Conservation (phyloP, 2,329 filamentous ascomycete genomes). For the Alternaria postmessia region DNA sequence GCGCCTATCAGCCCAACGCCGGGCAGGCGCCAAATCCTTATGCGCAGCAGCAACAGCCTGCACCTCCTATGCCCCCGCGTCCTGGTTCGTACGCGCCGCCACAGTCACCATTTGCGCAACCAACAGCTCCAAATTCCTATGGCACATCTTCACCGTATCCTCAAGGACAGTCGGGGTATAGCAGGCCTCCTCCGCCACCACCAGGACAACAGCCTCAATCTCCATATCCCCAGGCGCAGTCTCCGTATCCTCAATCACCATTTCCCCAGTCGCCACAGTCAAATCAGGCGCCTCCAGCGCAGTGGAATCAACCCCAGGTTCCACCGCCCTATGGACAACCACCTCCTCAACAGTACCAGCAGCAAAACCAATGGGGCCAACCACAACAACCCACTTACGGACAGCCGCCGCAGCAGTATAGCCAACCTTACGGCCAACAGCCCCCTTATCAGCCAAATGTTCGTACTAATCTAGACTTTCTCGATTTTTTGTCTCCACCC, state of each 20-base stretch:
- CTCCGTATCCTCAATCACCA: slow-evolving; percentile 19
- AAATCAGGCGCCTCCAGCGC: slow-evolving; percentile 29
- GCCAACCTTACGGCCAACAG: slow-evolving; percentile 45
- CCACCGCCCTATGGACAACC: slow-evolving; percentile 47
- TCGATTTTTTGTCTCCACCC: neutral
- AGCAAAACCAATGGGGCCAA: slow-evolving; percentile 35
- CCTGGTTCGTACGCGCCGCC: slow-evolving; percentile 49
- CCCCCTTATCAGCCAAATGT: slow-evolving; percentile 31
- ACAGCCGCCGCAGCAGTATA: slow-evolving; percentile 46
- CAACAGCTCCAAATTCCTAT: slow-evolving; percentile 48
- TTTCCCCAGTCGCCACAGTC: slow-evolving; percentile 28
- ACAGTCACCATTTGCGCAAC: slow-evolving; percentile 55
- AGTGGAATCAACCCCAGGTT: slow-evolving; percentile 31
- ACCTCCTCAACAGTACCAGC: slow-evolving; percentile 34
- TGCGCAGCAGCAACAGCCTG: slow-evolving; percentile 36
- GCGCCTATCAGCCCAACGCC: slow-evolving; percentile 40
- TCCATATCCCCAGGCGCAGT: slow-evolving; percentile 29
- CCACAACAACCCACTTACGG: slow-evolving; percentile 28
- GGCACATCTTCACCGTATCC: slow-evolving; percentile 48
- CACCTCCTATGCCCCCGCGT: slow-evolving; percentile 43
- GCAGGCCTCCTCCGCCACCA: slow-evolving; percentile 45
- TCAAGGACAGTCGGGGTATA: slow-evolving; percentile 46
- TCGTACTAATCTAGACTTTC: slow-evolving; percentile 19
- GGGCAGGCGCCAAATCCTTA: slow-evolving; percentile 41
- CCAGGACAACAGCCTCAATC: slow-evolving; percentile 37